Base-by-base conservation (phyloP, 2,329 filamentous ascomycete species). In the Phialocephala subalpina region DNA sequence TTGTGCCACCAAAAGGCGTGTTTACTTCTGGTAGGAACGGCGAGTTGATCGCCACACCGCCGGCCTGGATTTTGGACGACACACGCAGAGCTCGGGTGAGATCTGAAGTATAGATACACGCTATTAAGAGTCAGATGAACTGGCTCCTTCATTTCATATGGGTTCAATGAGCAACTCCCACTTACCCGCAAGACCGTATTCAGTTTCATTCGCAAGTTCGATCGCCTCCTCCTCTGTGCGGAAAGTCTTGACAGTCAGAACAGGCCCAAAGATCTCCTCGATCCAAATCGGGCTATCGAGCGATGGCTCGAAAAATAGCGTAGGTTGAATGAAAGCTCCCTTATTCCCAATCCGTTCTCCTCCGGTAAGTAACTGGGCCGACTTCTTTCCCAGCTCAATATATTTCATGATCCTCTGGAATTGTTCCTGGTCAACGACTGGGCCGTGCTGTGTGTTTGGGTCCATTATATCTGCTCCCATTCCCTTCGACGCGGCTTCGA, bases 261-360 rank as follows among this genome's bases (percentile, higher is more conserved):
- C 89, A 53, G 89, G 89, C 63, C 89, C 89, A 77, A 92, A 92
- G 77, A 91, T 90, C 78, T 91, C 89, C 77, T 91, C 87, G 77
- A 89, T 84, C 73, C 87, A 83, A 73, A 91, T 90, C 81, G 86
- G n/a, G n/a, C n/a, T n/a, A n/a, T 88, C 86, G 90, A 90, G 77
- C 90, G 83, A 66, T 86, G 82, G 62, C 81, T 84, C 67, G 90
- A 85, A 84, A 83, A 91, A 91, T 80, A 91, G 87, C 71, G 89
- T 91, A 16, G 89, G 89, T 78, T 90, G 81, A 75, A 91, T 90
- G 82, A 89, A 91, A 82, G 85, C 90, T 42, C 87, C 87, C 77
- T 87, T 83, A 70, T 84, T 81, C 62, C 87, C 87, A 77, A 86
- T 84, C 75, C 87, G 86, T 72, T 85, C 83, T 73, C 88, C 89